Evolutionary conservation across 441 rosid genomes (phyloP).

Genomic region (Populus hybrid): DNA sequence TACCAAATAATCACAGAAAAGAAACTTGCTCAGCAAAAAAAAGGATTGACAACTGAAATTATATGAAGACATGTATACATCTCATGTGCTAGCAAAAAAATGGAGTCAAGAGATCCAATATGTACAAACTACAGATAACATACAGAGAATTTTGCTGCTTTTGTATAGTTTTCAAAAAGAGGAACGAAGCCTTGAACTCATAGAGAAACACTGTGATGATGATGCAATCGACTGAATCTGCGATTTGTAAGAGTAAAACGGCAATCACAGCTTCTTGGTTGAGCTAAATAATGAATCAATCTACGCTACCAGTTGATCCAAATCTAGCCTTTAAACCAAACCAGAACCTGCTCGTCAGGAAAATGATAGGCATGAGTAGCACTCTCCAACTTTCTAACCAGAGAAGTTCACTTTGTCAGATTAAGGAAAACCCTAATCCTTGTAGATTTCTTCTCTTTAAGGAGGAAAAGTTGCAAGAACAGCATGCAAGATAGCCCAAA

Average conservation of each 20-base stretch:
- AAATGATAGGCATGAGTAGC: background rate
- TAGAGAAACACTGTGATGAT: conserved; percentile 2
- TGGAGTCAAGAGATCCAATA: background rate
- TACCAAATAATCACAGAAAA: too few species aligned
- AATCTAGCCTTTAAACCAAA: conserved; percentile 11
- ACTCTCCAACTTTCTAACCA: conserved; percentile 11
- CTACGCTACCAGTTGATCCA: conserved; percentile 11
- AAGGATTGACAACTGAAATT: too few species aligned
- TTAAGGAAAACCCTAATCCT: conserved; percentile 16
- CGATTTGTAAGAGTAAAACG: conserved; percentile 43
- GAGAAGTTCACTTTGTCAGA: conserved; percentile 50
- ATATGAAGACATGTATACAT: background rate
- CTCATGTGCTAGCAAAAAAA: background rate
- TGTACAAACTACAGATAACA: background rate
- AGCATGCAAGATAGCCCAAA: conserved; percentile 91
- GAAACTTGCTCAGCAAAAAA: too few species aligned
- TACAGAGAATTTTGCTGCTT: background rate
- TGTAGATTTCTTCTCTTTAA: too few species aligned
- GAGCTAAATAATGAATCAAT: conserved; percentile 42
- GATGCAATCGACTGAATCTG: conserved; percentile 53
- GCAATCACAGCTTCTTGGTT: conserved; percentile 49
- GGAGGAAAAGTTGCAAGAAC: conserved; percentile 58
- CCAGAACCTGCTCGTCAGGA: conserved; percentile 23
- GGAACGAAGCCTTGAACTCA: conserved; percentile 3
- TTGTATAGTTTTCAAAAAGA: conserved; percentile 3